These are phyloP conservation scores for Pyrenophora teres DNA, from an alignment of 2,329 filamentous ascomycete genomes.

Conservation along the genomic window DNA sequence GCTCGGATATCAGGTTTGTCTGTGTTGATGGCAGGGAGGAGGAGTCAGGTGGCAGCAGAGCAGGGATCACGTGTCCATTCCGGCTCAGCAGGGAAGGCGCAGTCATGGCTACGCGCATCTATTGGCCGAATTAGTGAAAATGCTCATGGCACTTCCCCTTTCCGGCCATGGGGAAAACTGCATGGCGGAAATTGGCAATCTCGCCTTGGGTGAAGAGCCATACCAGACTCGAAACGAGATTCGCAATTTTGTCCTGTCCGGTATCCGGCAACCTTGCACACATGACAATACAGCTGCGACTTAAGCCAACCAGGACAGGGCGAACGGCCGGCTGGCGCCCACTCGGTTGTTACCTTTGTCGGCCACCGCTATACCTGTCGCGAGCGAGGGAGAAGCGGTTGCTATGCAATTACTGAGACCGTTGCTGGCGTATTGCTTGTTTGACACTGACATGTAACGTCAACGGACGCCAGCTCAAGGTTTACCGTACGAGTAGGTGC, in stretches of 20 bases:
- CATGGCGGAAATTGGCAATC: conserved; percentile 20
- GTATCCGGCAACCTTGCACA: conserved; percentile 9
- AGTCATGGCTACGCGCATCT: conserved; percentile 7
- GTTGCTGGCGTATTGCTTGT: conserved; percentile 1
- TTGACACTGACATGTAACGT: conserved; percentile 12
- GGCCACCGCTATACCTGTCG: neutral
- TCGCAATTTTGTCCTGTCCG: conserved; percentile 16
- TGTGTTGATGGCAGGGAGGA: conserved; percentile 6
- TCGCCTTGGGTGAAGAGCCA: conserved; percentile 8
- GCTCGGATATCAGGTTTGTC: conserved; percentile 10
- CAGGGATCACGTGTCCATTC: neutral
- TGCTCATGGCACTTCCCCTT: conserved; percentile 5
- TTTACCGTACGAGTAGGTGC: conserved; percentile 4
- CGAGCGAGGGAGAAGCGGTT: conserved; percentile 3
- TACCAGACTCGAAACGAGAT: conserved; percentile 20
- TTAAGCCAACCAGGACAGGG: conserved; percentile 1
- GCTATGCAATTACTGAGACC: conserved; percentile 4
- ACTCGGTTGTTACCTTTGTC: neutral
- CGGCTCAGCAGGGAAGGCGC: conserved; percentile 10
- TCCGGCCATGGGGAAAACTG: neutral
- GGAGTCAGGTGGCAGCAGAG: conserved; percentile 2
- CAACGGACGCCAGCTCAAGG: conserved; percentile 4
- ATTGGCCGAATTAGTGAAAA: conserved; percentile 10
- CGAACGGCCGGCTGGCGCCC: neutral
- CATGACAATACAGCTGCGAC: conserved; percentile 7